Base-by-base conservation (phyloP, 805 yeast genomes). In the Ogataea naganishii region DNA sequence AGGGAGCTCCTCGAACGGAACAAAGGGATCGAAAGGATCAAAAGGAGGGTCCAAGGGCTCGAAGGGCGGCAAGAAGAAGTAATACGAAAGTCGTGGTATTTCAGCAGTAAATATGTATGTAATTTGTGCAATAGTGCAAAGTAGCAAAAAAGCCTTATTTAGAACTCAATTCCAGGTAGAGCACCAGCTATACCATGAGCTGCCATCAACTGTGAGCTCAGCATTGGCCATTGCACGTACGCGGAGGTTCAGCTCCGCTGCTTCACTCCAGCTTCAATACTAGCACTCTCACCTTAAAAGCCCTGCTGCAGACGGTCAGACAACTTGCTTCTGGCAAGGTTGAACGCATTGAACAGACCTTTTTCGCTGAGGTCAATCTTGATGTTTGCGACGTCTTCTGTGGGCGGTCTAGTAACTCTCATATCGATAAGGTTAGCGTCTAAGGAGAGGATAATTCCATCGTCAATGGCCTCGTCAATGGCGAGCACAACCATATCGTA, bases 391-490 rank as follows among this genome's bases (percentile, higher is more conserved):
- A 58, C 61, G 44, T 85, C 95, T 40, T 68, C 74, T 20, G 74
- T 57, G 26, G 96, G 95, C 19, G 92, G 77, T 36, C 75, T 72
- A n/a, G 97, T 82, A 16, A 88, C 95, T 58, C 98, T 73, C 11
- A 94, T 73, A 3, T 89, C 88, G 43, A 92, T 82, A 24, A 83
- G 75, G 20, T 80, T 73, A 5, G 94, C 76, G 47, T 92, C 96
- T 17, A 86, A 80, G 55, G 92, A 96, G 43, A 92, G 67, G 33
- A 92, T 75, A 39, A 92, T 75, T 23, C 97, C 98, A 51, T 88
- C 94, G 51, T 92, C 98, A 29, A 92, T 66, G 7, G 94, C 70
- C 58, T 92, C 97, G 55, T 92, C 98, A 25, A 88, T 71, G 4
- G 94, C 83, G 53, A 92, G 68, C 25, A 84, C 66, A 22, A 86